These are phyloP conservation scores for Ceratobasidium sp. DNA, from an alignment of 1,284 basidiomycete genomes.

Conservation along the genomic window DNA sequence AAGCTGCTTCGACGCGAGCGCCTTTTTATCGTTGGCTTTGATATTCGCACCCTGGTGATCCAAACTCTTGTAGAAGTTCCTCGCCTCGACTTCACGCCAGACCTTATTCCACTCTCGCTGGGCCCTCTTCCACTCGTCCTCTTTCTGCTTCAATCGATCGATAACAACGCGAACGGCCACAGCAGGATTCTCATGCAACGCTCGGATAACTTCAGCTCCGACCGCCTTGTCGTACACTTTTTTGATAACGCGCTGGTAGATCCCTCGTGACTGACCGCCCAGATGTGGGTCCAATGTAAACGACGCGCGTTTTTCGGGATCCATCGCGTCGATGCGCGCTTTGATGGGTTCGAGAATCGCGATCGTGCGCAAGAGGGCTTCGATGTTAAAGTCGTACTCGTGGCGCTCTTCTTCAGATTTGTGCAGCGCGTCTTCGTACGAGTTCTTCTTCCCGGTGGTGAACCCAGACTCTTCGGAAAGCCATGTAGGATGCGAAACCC, in stretches of 20 bases:
- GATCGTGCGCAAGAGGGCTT: constrained; percentile 93
- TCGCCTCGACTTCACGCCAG: constrained; percentile 96
- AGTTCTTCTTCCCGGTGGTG: constrained; percentile 96
- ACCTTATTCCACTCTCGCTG: constrained; percentile 97
- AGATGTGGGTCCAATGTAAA: constrained; percentile 92
- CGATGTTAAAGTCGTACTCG: constrained; percentile 98
- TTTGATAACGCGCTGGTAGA: constrained; percentile 95
- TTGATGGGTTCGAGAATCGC: constrained; percentile 92
- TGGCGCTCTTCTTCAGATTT: constrained; percentile 98
- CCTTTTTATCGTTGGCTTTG: constrained; percentile 97
- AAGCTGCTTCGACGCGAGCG: constrained; percentile 90
- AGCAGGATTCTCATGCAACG: constrained; percentile 92
- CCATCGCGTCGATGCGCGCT: constrained; percentile 90
- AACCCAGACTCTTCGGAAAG: constrained; percentile 96
- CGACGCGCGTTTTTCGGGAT: constrained; percentile 84
- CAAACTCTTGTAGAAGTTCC: constrained; percentile 97
- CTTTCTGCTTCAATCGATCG: constrained; percentile 90
- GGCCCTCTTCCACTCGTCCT: constrained; percentile 96
- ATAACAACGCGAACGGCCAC: constrained; percentile 95
- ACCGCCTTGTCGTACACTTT: constrained; percentile 92
- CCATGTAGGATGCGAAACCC: constrained; percentile 98
- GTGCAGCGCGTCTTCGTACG: constrained; percentile 96
- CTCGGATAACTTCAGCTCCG: constrained; percentile 88
- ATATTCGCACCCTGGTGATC: constrained; percentile 97
- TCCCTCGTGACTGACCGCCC: constrained; percentile 87